Conservation (phyloP, 2,329 filamentous ascomycete species). For the Beauveria sp. region DNA sequence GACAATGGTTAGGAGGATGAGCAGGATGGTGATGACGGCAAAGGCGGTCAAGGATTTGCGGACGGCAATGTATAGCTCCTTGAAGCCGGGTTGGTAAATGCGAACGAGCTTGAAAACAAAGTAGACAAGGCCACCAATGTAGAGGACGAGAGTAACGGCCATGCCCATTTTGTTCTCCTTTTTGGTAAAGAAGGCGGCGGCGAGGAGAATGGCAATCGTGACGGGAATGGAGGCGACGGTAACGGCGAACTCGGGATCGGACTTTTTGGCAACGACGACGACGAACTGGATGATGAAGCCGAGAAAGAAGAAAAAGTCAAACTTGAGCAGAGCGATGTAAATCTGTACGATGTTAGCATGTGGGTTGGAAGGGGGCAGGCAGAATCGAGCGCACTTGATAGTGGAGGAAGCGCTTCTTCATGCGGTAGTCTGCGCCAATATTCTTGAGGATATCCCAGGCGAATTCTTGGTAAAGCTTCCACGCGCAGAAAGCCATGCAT, state of each 20-base stretch:
- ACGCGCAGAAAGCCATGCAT: constrained; percentile 68
- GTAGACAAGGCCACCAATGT: constrained; percentile 83
- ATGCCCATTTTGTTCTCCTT: constrained; percentile 76
- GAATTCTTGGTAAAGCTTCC: constrained; percentile 97
- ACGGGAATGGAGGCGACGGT: constrained; percentile 86
- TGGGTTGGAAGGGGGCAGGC: neutral
- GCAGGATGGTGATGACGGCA: constrained; percentile 81
- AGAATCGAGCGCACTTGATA: constrained; percentile 63
- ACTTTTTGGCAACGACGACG: constrained; percentile 69
- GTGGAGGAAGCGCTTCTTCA: constrained; percentile 93
- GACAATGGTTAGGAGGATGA: constrained; percentile 81
- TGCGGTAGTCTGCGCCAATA: constrained; percentile 90
- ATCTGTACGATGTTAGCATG: constrained; percentile 50
- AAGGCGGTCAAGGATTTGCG: constrained; percentile 85
- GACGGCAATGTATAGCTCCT: constrained; percentile 63
- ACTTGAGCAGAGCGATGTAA: constrained; percentile 95
- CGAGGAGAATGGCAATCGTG: constrained; percentile 79
- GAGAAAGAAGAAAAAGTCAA: constrained; percentile 99
- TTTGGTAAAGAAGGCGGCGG: constrained; percentile 77
- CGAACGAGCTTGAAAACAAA: constrained; percentile 97
- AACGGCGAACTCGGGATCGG: constrained; percentile 70
- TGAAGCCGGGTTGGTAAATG: constrained; percentile 68
- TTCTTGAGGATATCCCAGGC: constrained; percentile 99
- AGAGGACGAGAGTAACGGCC: constrained; percentile 70
- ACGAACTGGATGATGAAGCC: constrained; percentile 98